Evolutionary conservation across 1,284 basidiomycete genomes (phyloP).

Genomic region (Trametes sp.): DNA sequence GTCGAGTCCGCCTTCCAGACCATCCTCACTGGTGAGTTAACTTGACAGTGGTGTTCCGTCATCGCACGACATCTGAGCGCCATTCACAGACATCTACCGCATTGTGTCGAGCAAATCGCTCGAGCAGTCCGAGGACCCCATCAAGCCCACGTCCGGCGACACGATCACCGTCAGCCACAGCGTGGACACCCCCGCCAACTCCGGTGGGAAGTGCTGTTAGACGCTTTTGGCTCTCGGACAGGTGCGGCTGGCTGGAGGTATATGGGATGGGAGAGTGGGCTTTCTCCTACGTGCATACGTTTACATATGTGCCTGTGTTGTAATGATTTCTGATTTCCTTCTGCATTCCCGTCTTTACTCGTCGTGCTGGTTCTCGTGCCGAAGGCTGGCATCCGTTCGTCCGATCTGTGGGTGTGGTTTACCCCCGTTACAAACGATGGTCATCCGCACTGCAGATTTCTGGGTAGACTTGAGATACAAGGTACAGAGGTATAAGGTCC

Average conservation of each 20-base stretch:
- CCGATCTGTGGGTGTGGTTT: too few species aligned
- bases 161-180: slow-evolving; percentile 79
- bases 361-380: slow-evolving; percentile 7
- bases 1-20: slow-evolving; percentile 98
- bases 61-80: too few species aligned
- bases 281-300: slow-evolving; percentile 35
- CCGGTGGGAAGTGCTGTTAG: slow-evolving; percentile 54
- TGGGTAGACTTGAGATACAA: too few species aligned
- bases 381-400: too few species aligned
- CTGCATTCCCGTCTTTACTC: slow-evolving; percentile 9
- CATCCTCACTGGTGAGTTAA: slow-evolving; percentile 85
- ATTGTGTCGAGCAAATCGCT: slow-evolving; percentile 92
- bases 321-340: slow-evolving; percentile 33
- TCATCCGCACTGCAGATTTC: too few species aligned
- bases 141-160: slow-evolving; percentile 74
- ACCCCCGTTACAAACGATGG: too few species aligned
- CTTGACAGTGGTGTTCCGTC: not conserved
- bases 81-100: slow-evolving; percentile 96
- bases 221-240: slow-evolving; percentile 12
- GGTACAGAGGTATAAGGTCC: too few species aligned
- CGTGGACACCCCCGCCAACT: slow-evolving; percentile 50
- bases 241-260: slow-evolving; percentile 1
- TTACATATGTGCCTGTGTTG: slow-evolving; percentile 37
- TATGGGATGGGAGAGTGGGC: slow-evolving; percentile 11
- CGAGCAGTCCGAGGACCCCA: slow-evolving; percentile 79